These are phyloP conservation scores for Penicillium sclerotiorum DNA, from an alignment of 2,329 filamentous ascomycete genomes.

Conservation along the genomic window DNA sequence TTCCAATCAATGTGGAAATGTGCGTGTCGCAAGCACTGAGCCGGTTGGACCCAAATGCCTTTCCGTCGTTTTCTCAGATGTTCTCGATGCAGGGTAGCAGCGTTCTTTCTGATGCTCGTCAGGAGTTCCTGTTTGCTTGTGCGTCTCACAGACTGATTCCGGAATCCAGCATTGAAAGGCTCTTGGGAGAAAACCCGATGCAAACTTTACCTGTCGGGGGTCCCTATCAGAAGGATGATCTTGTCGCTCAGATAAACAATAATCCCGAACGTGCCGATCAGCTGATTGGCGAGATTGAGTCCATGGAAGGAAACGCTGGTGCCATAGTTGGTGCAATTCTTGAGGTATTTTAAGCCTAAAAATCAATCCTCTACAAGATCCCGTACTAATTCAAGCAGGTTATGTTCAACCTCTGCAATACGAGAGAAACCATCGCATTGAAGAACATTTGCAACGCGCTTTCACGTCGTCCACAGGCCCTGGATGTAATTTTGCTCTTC, in stretches of 20 bases:
- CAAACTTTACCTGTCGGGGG: slow-evolving; percentile 73
- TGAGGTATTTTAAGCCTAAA: slow-evolving; percentile 58
- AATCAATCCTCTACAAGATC: neutral
- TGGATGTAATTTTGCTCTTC: slow-evolving; percentile 65
- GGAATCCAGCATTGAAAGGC: slow-evolving; percentile 72
- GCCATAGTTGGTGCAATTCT: slow-evolving; percentile 78
- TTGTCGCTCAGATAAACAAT: slow-evolving; percentile 75
- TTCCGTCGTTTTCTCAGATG: slow-evolving; percentile 66
- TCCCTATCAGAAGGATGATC: slow-evolving; percentile 73
- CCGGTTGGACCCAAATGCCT: slow-evolving; percentile 63
- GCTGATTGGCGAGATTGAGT: slow-evolving; percentile 79
- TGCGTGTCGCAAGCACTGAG: slow-evolving; percentile 68
- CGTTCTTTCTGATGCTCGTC: slow-evolving; percentile 67
- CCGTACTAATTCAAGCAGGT: slow-evolving; percentile 33
- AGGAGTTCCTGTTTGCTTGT: slow-evolving; percentile 87
- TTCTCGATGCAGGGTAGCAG: slow-evolving; percentile 63
- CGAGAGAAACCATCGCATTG: slow-evolving; percentile 64
- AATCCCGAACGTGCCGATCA: slow-evolving; percentile 76
- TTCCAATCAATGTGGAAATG: slow-evolving; percentile 62
- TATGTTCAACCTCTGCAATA: slow-evolving; percentile 59
- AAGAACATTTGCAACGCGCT: slow-evolving; percentile 63
- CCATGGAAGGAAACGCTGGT: slow-evolving; percentile 88
- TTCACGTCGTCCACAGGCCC: slow-evolving; percentile 56
- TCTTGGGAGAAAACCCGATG: slow-evolving; percentile 83
- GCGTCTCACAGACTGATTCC: slow-evolving; percentile 83